These are phyloP conservation scores for Capsicum pubescens DNA, from an alignment of 257 asterid genomes.

Conservation along the genomic window DNA sequence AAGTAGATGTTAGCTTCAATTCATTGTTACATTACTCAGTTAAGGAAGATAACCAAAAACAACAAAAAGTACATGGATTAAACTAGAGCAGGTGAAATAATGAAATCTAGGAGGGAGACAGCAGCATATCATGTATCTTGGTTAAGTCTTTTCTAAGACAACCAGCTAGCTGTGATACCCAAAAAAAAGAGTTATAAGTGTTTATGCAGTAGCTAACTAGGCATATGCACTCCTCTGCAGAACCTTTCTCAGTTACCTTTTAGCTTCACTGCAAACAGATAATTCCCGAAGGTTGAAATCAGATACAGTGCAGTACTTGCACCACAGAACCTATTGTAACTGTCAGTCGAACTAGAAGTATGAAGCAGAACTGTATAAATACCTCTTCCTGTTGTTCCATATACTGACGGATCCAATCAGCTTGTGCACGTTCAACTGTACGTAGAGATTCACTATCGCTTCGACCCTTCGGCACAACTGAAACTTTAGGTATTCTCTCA, in stretches of 20 bases:
- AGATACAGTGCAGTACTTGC: constrained; percentile 1
- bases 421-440: constrained; percentile 72
- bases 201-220: constrained; percentile 23
- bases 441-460: constrained; percentile 67
- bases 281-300: constrained; percentile 6
- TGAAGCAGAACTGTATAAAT: constrained; percentile 23
- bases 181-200: background rate
- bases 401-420: constrained; percentile 93
- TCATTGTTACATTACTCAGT: background rate
- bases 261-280: background rate
- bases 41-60: background rate
- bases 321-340: background rate
- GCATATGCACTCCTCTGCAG: constrained; percentile 16
- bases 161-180: background rate
- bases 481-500: constrained; percentile 42
- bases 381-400: constrained; percentile 98
- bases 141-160: background rate
- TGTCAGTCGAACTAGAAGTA: background rate
- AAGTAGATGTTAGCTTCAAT: background rate
- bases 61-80: background rate
- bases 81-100: background rate
- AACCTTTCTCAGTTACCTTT: constrained; percentile 24
- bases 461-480: constrained; percentile 57
- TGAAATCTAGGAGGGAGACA: background rate
- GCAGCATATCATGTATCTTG: background rate